Evolutionary conservation across 176 grass and related monocot genomes (phyloP).

Genomic region (Hordeum vulgare): MorexV3_pseudomolecules_assembly NC_058522.1:185897341-185897840

Average conservation of each 20-base stretch:
- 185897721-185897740: not conserved
- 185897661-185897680: not conserved
- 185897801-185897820: not conserved
- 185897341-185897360: not conserved
- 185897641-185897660: not conserved
- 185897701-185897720: too few relatives aligned
- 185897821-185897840: not conserved
- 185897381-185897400: not conserved
- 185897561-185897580: not conserved
- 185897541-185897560: not conserved
- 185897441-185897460: not conserved
- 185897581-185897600: slow-evolving; percentile 1
- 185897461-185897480: slow-evolving; percentile 1
- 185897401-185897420: not conserved
- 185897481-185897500: not conserved
- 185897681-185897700: not conserved
- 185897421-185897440: not conserved
- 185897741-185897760: slow-evolving; percentile 4
- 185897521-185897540: not conserved
- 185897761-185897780: slow-evolving; percentile 7
- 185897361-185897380: slow-evolving; percentile 8
- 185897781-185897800: not conserved
- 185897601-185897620: not conserved
- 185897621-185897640: not conserved
- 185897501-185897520: slow-evolving; percentile 5